Base-by-base conservation (phyloP, 148 eudicot species). In the Pharnaceum exiguum region DNA sequence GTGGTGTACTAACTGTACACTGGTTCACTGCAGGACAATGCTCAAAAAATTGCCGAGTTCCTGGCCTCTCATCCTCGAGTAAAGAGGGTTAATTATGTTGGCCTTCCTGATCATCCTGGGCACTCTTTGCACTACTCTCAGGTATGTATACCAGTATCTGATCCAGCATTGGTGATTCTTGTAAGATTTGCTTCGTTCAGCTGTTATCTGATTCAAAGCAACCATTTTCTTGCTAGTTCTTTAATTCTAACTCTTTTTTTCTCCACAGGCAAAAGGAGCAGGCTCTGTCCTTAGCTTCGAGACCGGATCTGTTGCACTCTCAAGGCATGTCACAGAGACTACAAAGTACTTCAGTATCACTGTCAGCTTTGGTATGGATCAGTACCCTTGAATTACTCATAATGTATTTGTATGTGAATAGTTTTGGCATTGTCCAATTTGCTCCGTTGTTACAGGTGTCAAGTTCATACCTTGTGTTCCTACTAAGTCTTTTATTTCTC, bases 21-120 rank as follows among this genome's bases (percentile, higher is more conserved):
- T n/a, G n/a, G n/a, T n/a, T n/a, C n/a, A n/a, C n/a, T n/a, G 60
- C 83, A 94, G 99, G 95, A 86, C 7, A 94, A 89, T 77, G 96
- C 99, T 21, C 85, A 94, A 57, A 94, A 86, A 60, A 89, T 94
- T 49, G 96, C 99, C 17, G 99, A 94, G 55, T 94, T 89, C 75
- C 89, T 94, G 31, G 46, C 96, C n/a, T 65, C 79, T 27, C 96
- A 94, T 80, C 93, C 99, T 8, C 76, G 76, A 51, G 95, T 94
- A 49, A 84, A 67, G 71, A 80, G 54, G 77, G 99, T 94, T 56
- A 78, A 89, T 62, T 94, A 94, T 75, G 95, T 96, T 19, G 99
- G 99, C 55, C 89, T 94, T 71, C 85, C 87, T 60, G 75, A 59
- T 55, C 99, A 94, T 75, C 89, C 96, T 37, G 95, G 95, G 51